Evolutionary conservation across 2,329 filamentous ascomycete species (phyloP).

Genomic region (Pseudogymnoascus sp.): DNA sequence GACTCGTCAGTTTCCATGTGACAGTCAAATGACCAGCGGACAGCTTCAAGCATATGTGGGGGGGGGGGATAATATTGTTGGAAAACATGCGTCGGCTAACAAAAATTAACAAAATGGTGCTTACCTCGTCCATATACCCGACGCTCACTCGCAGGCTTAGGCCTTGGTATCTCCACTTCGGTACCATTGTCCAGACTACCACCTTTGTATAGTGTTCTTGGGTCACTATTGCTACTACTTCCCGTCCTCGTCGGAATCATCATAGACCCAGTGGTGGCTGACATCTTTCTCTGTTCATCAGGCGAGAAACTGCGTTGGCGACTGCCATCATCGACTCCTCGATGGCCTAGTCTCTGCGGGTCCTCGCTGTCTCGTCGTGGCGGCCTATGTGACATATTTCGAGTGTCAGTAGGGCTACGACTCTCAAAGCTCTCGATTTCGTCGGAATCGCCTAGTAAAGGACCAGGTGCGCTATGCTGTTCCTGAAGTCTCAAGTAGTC

Average conservation of each 20-base stretch:
- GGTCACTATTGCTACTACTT: constrained; percentile 15
- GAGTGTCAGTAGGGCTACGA: constrained; percentile 1
- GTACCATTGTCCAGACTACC: constrained; percentile 28
- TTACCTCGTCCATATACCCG: constrained; percentile 48
- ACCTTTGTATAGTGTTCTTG: constrained; percentile 5
- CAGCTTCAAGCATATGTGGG: constrained; percentile 12
- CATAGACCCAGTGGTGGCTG: constrained; percentile 11
- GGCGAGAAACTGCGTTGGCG: not conserved
- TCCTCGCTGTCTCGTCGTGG: constrained; percentile 1
- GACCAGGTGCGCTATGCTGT: constrained; percentile 26
- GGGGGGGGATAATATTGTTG: constrained; percentile 8
- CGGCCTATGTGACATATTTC: not conserved
- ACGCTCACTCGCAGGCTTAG: constrained; percentile 40
- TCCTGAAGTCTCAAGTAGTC: constrained; percentile 31
- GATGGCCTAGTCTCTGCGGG: not conserved
- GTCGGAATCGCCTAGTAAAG: constrained; percentile 10
- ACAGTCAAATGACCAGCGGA: constrained; percentile 47
- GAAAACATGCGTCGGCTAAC: not conserved
- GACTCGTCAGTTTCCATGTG: constrained; percentile 38
- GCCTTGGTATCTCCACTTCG: constrained; percentile 38
- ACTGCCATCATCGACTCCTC: not conserved
- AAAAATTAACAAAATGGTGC: constrained; percentile 21
- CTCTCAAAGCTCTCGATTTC: constrained; percentile 10
- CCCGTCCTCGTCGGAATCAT: constrained; percentile 14
- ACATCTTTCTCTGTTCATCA: constrained; percentile 10